These are phyloP conservation scores for Leptomonas pyrrhocoris DNA, from an alignment of 208 protist genomes.

Conservation along the genomic window DNA sequence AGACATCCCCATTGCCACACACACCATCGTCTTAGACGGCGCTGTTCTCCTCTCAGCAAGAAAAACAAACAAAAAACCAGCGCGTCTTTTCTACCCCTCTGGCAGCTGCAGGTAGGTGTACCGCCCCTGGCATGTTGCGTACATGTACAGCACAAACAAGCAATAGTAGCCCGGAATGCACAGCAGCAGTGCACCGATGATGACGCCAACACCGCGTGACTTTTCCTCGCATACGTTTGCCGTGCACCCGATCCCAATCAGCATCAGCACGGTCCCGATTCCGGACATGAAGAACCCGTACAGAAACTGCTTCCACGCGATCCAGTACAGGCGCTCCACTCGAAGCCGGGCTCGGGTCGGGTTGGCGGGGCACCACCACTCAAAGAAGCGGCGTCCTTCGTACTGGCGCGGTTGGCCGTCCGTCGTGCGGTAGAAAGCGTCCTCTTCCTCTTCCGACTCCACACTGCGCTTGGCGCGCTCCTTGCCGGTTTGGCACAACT, in stretches of 20 bases:
- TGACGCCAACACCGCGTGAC: conserved; percentile 44
- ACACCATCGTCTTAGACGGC: too few relatives aligned
- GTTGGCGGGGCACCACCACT: conserved; percentile 51
- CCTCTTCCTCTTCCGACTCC: conserved; percentile 58
- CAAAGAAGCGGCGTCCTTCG: conserved; percentile 43
- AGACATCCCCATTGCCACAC: too few relatives aligned
- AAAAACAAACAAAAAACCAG: neutral
- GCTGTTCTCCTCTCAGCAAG: too few relatives aligned
- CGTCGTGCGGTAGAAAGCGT: conserved; percentile 38
- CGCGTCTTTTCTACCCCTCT: conserved; percentile 13
- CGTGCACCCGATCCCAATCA: conserved; percentile 40
- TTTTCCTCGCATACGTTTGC: conserved; percentile 33
- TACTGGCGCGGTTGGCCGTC: conserved; percentile 19
- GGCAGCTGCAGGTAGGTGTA: conserved; percentile 59
- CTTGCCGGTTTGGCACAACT: conserved; percentile 11
- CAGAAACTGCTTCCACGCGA: conserved; percentile 60
- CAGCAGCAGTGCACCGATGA: conserved; percentile 53
- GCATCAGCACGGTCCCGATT: conserved; percentile 55
- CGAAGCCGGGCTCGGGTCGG: conserved; percentile 55
- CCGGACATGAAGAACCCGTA: conserved; percentile 70
- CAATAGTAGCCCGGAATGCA: conserved; percentile 78
- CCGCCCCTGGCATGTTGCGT: conserved; percentile 54
- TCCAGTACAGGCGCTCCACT: conserved; percentile 81
- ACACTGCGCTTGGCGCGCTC: conserved; percentile 17
- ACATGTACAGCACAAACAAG: conserved; percentile 60